A percentile compares a stretch with the other conserved stretches of the same genome.
Conservation (phyloP, 345 rosid genomes). For the Moringa oleifera region DNA sequence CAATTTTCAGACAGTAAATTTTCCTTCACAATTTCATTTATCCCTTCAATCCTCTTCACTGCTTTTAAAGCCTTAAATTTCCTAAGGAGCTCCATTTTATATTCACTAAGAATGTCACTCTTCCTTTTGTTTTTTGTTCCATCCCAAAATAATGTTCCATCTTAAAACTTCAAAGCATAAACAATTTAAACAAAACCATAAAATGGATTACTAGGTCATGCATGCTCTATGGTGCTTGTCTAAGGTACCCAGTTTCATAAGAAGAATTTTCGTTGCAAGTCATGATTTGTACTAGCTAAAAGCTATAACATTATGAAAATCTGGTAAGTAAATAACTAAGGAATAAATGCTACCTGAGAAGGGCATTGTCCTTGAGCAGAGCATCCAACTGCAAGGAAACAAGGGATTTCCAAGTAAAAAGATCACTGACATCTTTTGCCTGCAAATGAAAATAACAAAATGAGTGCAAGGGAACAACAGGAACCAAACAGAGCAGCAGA, state of each 20-base stretch:
- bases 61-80: too few relatives aligned
- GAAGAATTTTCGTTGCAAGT: not conserved
- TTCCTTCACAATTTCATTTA: too few relatives aligned
- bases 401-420: constrained; percentile 62
- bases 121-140: too few relatives aligned
- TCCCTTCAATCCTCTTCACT: too few relatives aligned
- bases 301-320: not conserved
- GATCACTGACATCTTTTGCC: constrained; percentile 62
- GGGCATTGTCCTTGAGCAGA: constrained; percentile 40
- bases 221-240: not conserved
- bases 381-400: constrained; percentile 42
- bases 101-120: too few relatives aligned
- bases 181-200: not conserved
- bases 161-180: not conserved
- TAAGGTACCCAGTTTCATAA: not conserved
- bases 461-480: constrained; percentile 1
- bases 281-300: not conserved
- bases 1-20: too few relatives aligned
- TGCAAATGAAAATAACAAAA: constrained; percentile 25
- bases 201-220: not conserved
- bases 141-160: not conserved
- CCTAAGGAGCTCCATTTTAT: too few relatives aligned
- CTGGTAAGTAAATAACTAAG: constrained; percentile 9
- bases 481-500: not conserved
- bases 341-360: constrained; percentile 42